Conservation (phyloP, 192 early-diverging fungal species). For the Backusella australiensis region DNA sequence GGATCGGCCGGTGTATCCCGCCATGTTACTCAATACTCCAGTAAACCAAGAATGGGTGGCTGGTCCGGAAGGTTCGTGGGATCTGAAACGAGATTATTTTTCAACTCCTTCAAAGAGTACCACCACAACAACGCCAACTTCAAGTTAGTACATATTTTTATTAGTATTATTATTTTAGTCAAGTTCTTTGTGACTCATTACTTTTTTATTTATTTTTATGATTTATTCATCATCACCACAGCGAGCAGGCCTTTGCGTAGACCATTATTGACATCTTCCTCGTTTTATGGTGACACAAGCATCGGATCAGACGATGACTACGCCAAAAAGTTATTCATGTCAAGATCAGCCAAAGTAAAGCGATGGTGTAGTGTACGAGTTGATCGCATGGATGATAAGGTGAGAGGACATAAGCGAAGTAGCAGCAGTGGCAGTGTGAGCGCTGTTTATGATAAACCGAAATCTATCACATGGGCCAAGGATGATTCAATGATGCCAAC, state of each 20-base stretch:
- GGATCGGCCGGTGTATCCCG: conserved; percentile 6
- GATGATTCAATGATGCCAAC: conserved; percentile 16
- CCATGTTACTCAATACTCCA: conserved; percentile 7
- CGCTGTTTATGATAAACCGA: not conserved
- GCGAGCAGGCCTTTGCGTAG: not conserved
- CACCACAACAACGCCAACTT: not conserved
- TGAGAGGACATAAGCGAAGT: not conserved
- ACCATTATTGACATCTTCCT: not conserved
- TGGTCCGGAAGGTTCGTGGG: not conserved
- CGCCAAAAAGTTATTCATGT: conserved; percentile 20
- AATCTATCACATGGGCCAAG: not conserved
- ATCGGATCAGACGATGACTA: conserved; percentile 23
- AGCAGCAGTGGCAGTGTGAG: not conserved
- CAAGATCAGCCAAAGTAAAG: conserved; percentile 26
- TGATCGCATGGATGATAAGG: not conserved
- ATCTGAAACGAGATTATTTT: conserved; percentile 7
- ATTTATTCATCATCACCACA: not conserved
- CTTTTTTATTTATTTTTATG: not conserved
- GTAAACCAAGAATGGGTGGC: not conserved
- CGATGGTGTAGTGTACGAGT: conserved; percentile 17
- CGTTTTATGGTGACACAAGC: not conserved
- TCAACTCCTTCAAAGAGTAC: conserved; percentile 2
- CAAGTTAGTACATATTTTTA: not conserved
- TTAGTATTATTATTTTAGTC: not conserved
- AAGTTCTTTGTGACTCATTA: not conserved